phyloP scores from a whole-genome alignment of 2,329 filamentous ascomycete species.

The Tolypocladium album region DNA sequence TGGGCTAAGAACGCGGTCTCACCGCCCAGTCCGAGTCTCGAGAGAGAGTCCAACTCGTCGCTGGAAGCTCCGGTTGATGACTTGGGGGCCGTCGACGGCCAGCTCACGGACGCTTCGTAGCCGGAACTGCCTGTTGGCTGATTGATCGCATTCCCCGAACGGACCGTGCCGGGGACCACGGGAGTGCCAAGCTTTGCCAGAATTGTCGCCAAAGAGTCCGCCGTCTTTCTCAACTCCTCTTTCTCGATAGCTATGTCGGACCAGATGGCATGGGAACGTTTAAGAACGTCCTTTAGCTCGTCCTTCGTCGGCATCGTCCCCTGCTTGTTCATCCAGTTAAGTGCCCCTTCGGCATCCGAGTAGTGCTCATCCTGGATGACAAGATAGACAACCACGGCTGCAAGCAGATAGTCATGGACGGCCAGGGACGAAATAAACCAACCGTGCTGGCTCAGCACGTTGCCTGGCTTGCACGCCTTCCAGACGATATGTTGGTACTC shows the following conservation, averaged over 20 bases:
- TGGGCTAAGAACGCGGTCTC: neutral
- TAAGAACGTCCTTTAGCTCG: slow-evolving; percentile 28
- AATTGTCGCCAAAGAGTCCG: slow-evolving; percentile 33
- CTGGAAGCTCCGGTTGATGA: neutral
- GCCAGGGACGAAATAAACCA: slow-evolving; percentile 49
- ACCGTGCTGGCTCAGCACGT: slow-evolving; percentile 36
- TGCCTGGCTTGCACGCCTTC: slow-evolving; percentile 40
- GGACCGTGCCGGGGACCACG: neutral
- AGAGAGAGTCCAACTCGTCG: neutral
- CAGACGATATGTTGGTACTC: slow-evolving; percentile 35
- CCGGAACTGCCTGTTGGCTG: neutral
- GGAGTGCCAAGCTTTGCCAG: slow-evolving; percentile 28
- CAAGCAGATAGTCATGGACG: slow-evolving; percentile 51
- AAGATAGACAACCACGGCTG: slow-evolving; percentile 49
- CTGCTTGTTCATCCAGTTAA: slow-evolving; percentile 23
- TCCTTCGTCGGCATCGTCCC: slow-evolving; percentile 22
- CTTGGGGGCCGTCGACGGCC: neutral
- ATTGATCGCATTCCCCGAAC: neutral
- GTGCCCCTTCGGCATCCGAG: slow-evolving; percentile 20
- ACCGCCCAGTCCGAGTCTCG: neutral
- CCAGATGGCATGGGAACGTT: slow-evolving; percentile 34
- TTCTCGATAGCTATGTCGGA: slow-evolving; percentile 22
- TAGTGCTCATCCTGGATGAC: slow-evolving; percentile 32
- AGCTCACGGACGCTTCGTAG: neutral
- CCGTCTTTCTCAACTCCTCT: slow-evolving; percentile 33